Percentiles rank a stretch among this genome's conserved stretches.
phyloP scores from a whole-genome alignment of 2,329 filamentous ascomycete species.

The Microsporum ferrugineum region DNA sequence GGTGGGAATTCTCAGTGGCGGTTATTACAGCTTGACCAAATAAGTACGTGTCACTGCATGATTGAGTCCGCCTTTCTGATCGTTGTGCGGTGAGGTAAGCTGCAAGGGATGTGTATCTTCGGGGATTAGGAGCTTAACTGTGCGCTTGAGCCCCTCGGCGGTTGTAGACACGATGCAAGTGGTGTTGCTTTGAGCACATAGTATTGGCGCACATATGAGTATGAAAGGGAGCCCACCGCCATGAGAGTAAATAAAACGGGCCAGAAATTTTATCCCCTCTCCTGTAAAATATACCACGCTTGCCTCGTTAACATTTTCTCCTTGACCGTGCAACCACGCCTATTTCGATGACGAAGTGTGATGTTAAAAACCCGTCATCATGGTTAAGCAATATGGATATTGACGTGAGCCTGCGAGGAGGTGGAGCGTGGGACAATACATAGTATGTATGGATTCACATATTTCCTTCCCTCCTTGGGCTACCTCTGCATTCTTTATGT shows the following conservation, averaged over 20 bases:
- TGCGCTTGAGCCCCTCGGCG: slow-evolving; percentile 1
- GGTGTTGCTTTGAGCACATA: not conserved
- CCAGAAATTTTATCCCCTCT: not conserved
- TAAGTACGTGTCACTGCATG: slow-evolving; percentile 2
- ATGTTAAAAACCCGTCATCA: not conserved
- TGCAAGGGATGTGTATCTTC: not conserved
- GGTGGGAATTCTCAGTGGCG: not conserved
- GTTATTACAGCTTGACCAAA: not conserved
- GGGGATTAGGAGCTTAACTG: not conserved
- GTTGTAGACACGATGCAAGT: not conserved
- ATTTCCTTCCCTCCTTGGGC: not conserved
- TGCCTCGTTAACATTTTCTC: too few relatives aligned
- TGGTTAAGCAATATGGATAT: not conserved
- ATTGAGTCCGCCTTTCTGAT: not conserved
- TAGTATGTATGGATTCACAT: not conserved
- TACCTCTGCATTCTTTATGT: not conserved
- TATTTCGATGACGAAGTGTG: too few relatives aligned
- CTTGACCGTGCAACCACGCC: too few relatives aligned
- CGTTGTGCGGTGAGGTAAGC: not conserved
- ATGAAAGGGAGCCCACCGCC: not conserved
- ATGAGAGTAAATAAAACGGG: not conserved
- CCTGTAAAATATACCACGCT: not conserved
- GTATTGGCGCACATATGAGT: not conserved
- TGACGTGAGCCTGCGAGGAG: not conserved
- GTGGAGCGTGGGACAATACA: not conserved